Evolutionary conservation across 495 filamentous ascomycete species (phyloP), one percentile per base, ranked within the genome.

Genomic region (Hypoxylon fuscum): DNA sequence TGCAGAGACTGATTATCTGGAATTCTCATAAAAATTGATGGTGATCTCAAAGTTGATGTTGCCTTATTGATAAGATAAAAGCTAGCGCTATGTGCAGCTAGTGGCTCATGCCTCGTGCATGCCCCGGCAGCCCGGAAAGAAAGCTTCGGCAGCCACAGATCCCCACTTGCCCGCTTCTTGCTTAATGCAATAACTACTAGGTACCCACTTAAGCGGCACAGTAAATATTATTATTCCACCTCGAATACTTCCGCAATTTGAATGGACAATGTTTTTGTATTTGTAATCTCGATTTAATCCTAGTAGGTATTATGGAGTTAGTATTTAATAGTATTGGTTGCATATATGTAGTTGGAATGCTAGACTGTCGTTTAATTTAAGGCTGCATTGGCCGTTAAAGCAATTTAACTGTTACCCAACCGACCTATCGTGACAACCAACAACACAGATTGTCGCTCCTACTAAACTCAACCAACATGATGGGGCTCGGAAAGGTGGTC

Each of bases 41-140:
- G 15, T 22, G 34, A 15, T 22, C 27, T 47, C 27, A 31, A 41
- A 23, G 15, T 57, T 57, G 22, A 31, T 3, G 42, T 27, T 56
- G 53, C 32, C 15, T 20, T 17, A 18, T 40, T 7, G 49, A 61
- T 61, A 49, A 56, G 52, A 43, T 40, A 43, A 47, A 11, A 21
- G 22, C 11, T 14, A 9, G 14, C 6, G 56, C 56, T n/a, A 15
- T 44, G 34, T 25, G 32, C 38, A 56, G 3, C 2, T 40, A 3
- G 38, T 56, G 52, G 59, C 52, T 40, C 51, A 23, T 56, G 43
- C 37, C 14, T 17, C 5, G 2, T 29, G 6, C 25, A n/a, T 10
- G 32, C n/a, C n/a, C n/a, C n/a, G n/a, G n/a, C n/a, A 11, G 14
- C n/a, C 25, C 14, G 14, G 35, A 38, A 38, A 38, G 2, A 14